phyloP scores from a whole-genome alignment of 1,284 basidiomycete species.

The Trichosporon asahii region DNA sequence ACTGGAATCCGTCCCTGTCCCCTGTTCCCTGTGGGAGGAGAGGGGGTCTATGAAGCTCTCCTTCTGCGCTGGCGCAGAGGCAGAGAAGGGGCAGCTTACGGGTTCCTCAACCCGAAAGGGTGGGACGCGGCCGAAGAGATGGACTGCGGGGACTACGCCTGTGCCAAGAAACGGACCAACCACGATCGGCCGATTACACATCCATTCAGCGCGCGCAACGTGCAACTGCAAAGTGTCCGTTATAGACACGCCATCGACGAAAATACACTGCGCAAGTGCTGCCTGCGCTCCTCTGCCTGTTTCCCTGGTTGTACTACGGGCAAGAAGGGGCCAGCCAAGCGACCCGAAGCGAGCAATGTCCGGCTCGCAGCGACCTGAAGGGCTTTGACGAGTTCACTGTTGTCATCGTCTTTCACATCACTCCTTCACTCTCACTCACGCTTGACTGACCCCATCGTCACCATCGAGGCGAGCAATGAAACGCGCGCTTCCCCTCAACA shows the following conservation, averaged over 20 bases:
- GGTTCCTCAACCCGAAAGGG: constrained; percentile 3
- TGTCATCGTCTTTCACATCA: not conserved
- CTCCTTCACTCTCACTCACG: not conserved
- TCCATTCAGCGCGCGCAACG: not conserved
- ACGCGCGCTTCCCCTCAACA: not conserved
- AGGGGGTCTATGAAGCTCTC: not conserved
- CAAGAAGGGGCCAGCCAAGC: not conserved
- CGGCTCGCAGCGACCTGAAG: too few species aligned
- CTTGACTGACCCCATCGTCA: not conserved
- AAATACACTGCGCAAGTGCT: not conserved
- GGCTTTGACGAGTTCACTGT: not conserved
- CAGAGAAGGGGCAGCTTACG: not conserved
- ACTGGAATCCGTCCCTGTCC: not conserved
- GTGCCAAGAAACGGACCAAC: not conserved
- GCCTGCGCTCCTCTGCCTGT: not conserved
- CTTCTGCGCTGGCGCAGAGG: not conserved
- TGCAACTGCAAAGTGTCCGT: not conserved
- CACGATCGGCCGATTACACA: constrained; percentile 1
- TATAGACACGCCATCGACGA: not conserved
- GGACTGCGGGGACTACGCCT: not conserved
- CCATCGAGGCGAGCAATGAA: not conserved
- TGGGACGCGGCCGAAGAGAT: not conserved
- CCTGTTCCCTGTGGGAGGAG: not conserved
- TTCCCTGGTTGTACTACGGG: too few species aligned
- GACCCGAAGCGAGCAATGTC: not conserved